A percentile compares a stretch with the other conserved stretches of the same genome.
These are phyloP conservation scores for Plantago elongata DNA, from an alignment of 257 asterid species.

Conservation along the genomic window DNA sequence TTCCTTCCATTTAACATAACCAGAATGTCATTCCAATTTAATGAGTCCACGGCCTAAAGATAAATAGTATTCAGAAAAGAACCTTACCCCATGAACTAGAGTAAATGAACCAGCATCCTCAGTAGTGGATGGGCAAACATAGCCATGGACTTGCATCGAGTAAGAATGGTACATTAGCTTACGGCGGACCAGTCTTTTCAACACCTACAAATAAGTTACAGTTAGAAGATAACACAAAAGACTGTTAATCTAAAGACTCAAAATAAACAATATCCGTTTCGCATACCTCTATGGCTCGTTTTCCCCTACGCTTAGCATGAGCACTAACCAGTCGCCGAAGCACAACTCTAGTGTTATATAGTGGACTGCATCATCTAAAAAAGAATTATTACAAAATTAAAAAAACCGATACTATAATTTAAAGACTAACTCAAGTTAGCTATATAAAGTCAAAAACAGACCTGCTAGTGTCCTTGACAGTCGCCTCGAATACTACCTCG, in stretches of 20 bases:
- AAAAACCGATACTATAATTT: background rate
- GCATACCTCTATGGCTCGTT: slow-evolving; percentile 81
- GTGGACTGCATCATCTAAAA: slow-evolving; percentile 61
- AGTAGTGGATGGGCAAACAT: slow-evolving; percentile 62
- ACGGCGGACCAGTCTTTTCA: slow-evolving; percentile 68
- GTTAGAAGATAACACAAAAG: slow-evolving; percentile 17
- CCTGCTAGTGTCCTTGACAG: slow-evolving; percentile 74
- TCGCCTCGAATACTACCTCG: slow-evolving; percentile 81
- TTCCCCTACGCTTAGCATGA: slow-evolving; percentile 92
- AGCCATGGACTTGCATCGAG: slow-evolving; percentile 94
- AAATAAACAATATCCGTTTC: slow-evolving; percentile 1
- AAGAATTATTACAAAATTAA: slow-evolving; percentile 20
- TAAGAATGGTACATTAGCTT: slow-evolving; percentile 80
- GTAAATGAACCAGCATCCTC: slow-evolving; percentile 57
- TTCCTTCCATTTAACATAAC: background rate
- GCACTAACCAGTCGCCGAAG: slow-evolving; percentile 56
- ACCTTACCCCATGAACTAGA: slow-evolving; percentile 83
- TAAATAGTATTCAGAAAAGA: slow-evolving; percentile 17
- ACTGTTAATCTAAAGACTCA: background rate
- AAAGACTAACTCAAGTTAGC: slow-evolving; percentile 7
- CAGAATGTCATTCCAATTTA: background rate
- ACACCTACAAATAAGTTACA: slow-evolving; percentile 42
- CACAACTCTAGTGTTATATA: slow-evolving; percentile 70
- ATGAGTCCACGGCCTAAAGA: background rate
- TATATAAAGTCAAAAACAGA: slow-evolving; percentile 25